A percentile compares a stretch with the other conserved stretches of the same genome.
Conservation (phyloP, 495 filamentous ascomycete genomes). For the Annulohypoxylon maeteangense region DNA sequence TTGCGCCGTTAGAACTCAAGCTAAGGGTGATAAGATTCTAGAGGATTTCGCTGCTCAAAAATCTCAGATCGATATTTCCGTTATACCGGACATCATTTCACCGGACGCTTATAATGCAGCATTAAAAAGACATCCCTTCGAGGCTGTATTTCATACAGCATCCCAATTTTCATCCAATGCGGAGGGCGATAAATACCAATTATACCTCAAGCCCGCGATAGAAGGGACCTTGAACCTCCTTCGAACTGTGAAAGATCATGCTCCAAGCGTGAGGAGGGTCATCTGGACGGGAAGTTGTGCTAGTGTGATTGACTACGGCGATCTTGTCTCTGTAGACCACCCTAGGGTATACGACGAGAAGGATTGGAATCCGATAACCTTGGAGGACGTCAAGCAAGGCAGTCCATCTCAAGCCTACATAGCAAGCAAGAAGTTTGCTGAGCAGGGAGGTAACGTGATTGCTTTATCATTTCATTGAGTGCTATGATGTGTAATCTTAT, state of each 20-base stretch:
- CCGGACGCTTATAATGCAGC: neutral
- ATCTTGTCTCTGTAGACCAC: neutral
- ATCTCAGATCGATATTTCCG: neutral
- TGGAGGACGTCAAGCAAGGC: neutral
- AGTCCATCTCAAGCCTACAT: neutral
- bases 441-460: neutral
- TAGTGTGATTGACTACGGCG: neutral
- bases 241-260: neutral
- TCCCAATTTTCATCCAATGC: neutral
- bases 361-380: neutral
- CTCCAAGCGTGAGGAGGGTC: neutral
- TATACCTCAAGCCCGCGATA: neutral
- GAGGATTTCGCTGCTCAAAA: neutral
- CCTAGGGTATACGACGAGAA: neutral
- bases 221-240: neutral
- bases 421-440: slow-evolving; percentile 3
- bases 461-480: neutral
- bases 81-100: neutral
- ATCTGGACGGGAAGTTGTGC: neutral
- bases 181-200: neutral
- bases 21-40: neutral
- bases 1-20: neutral
- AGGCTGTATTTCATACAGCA: neutral
- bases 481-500: neutral
- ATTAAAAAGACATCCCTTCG: neutral